Conservation (phyloP, 2,329 filamentous ascomycete species). For the Monosporascus ibericus region DNA sequence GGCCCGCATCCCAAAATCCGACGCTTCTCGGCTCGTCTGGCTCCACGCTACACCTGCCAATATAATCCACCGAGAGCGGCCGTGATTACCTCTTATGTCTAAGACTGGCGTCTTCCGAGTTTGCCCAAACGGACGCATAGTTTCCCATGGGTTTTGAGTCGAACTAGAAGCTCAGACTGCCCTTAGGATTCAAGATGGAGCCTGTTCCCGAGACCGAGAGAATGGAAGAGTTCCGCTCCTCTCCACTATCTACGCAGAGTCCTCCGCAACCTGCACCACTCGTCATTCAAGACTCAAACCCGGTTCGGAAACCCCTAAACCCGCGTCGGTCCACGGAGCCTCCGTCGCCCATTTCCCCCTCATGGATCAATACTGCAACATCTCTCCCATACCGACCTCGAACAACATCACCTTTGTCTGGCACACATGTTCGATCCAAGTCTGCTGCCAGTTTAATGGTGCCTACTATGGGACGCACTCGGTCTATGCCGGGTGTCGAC, state of each 20-base stretch:
- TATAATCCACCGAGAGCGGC: not conserved
- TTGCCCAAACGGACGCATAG: slow-evolving; percentile 1
- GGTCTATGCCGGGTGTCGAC: slow-evolving; percentile 58
- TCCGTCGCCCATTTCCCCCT: slow-evolving; percentile 45
- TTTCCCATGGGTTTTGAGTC: slow-evolving; percentile 7
- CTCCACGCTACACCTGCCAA: not conserved
- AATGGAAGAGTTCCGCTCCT: slow-evolving; percentile 59
- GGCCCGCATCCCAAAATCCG: slow-evolving; percentile 19
- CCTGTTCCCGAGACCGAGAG: slow-evolving; percentile 63
- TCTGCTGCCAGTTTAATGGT: slow-evolving; percentile 50
- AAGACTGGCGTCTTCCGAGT: not conserved
- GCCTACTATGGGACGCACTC: slow-evolving; percentile 54
- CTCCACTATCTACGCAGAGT: slow-evolving; percentile 49
- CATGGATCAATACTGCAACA: slow-evolving; percentile 37
- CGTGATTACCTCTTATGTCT: not conserved
- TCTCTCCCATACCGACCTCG: slow-evolving; percentile 53
- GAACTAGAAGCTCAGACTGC: slow-evolving; percentile 3
- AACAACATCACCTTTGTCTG: slow-evolving; percentile 55
- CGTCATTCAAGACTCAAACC: slow-evolving; percentile 33
- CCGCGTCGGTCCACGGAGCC: slow-evolving; percentile 56
- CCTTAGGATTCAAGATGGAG: slow-evolving; percentile 45
- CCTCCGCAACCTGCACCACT: slow-evolving; percentile 36
- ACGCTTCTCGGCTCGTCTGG: slow-evolving; percentile 8
- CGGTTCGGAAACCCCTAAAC: slow-evolving; percentile 44
- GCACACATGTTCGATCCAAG: slow-evolving; percentile 50